Conservation (phyloP, 768 basidiomycete genomes). For the Trichaptum fuscoviolaceum region DNA sequence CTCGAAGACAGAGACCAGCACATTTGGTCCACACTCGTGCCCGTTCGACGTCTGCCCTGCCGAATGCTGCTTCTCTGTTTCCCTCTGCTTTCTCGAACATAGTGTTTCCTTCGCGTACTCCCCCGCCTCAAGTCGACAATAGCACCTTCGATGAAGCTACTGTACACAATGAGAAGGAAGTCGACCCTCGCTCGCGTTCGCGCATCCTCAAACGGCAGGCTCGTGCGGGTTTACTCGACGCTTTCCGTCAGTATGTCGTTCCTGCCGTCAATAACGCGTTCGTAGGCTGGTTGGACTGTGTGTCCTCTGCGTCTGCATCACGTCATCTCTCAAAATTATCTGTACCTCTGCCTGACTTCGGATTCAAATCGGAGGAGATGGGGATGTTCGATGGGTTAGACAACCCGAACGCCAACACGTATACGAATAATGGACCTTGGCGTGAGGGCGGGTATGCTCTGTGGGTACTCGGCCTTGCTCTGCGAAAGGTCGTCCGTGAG, state of each 20-base stretch:
- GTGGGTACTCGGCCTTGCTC: neutral
- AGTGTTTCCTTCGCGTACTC: neutral
- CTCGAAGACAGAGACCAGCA: neutral
- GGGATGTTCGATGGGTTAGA: conserved; percentile 21
- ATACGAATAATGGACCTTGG: neutral
- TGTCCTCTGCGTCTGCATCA: conserved; percentile 21
- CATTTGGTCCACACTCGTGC: neutral
- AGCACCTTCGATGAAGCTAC: neutral
- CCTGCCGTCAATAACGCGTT: conserved; percentile 33
- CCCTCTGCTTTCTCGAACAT: neutral
- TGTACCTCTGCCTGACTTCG: conserved; percentile 43
- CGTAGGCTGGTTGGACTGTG: conserved; percentile 16
- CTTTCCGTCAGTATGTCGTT: conserved; percentile 58
- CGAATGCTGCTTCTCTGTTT: neutral
- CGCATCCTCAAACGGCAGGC: conserved; percentile 42
- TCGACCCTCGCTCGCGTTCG: neutral
- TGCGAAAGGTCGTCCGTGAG: neutral
- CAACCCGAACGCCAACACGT: neutral
- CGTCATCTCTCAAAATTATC: conserved; percentile 12
- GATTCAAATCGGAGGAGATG: conserved; percentile 35
- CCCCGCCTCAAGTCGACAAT: neutral
- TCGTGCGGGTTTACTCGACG: conserved; percentile 61
- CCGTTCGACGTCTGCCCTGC: neutral
- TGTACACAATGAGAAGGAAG: neutral
- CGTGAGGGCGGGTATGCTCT: neutral